Evolutionary conservation across 148 eudicot genomes (phyloP).

Genomic region (Euryodendron excelsum): DNA sequence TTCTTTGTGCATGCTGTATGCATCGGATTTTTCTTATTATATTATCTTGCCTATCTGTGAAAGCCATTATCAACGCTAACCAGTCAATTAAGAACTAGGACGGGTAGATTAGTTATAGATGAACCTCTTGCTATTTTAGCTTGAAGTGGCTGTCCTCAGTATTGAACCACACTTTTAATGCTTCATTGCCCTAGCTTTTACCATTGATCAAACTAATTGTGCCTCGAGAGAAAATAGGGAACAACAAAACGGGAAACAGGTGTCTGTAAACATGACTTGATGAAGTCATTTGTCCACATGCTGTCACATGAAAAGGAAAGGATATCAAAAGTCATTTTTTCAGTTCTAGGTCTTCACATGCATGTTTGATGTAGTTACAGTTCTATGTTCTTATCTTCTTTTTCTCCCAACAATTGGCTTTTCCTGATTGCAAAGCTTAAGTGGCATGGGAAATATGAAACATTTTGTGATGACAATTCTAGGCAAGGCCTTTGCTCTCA

Average conservation of each 20-base stretch:
- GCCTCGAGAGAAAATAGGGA: neutral
- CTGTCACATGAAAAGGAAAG: neutral
- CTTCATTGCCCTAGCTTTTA: neutral
- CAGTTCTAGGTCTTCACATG: neutral
- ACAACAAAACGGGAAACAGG: neutral
- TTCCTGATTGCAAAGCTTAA: neutral
- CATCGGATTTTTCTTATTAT: constrained; percentile 16
- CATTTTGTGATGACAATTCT: neutral
- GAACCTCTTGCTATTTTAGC: neutral
- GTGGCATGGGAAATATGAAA: too few species aligned
- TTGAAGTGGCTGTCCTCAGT: neutral
- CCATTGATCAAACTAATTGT: neutral
- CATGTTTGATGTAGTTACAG: neutral
- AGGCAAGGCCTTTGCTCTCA: constrained; percentile 73
- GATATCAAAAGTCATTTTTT: neutral
- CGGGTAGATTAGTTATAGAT: neutral
- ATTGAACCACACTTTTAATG: neutral
- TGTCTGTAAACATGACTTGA: neutral
- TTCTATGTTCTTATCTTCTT: neutral
- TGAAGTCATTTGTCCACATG: neutral
- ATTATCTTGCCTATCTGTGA: neutral
- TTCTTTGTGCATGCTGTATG: neutral
- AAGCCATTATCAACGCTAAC: neutral
- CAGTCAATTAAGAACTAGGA: neutral
- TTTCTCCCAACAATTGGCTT: neutral